These are phyloP conservation scores for Morella rubra DNA, from an alignment of 306 rosid species.

Conservation along the genomic window DNA sequence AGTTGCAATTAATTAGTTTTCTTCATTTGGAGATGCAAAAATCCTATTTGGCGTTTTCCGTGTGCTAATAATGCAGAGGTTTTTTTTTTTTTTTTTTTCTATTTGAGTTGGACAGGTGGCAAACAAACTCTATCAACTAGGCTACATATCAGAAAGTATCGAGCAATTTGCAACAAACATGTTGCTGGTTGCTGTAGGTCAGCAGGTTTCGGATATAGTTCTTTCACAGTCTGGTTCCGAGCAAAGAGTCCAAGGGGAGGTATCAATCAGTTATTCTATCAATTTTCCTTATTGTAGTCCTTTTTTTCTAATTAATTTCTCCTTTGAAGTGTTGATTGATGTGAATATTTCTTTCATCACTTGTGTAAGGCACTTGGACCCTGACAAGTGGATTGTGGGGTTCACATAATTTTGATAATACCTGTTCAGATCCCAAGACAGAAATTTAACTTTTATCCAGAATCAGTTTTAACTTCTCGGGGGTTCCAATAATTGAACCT, in stretches of 20 bases:
- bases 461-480: neutral
- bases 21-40: conserved; percentile 10
- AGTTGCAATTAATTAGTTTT: conserved; percentile 7
- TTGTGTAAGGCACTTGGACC: conserved; percentile 7
- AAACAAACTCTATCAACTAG: conserved; percentile 89
- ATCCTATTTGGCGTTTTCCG: conserved; percentile 9
- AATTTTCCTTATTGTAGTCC: neutral
- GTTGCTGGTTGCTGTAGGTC: conserved; percentile 73
- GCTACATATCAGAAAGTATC: conserved; percentile 68
- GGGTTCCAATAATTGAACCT: neutral
- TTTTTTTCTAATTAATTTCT: neutral
- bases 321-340: conserved; percentile 4
- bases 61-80: conserved; percentile 7
- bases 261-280: conserved; percentile 23
- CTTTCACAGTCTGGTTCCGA: conserved; percentile 55
- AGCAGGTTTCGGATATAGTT: conserved; percentile 42
- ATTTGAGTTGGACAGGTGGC: conserved; percentile 63
- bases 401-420: neutral
- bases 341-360: neutral
- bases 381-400: neutral
- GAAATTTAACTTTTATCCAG: neutral
- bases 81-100: conserved; percentile 25
- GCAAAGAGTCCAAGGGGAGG: conserved; percentile 52
- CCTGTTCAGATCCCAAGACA: neutral
- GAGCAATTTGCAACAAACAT: conserved; percentile 74